These are phyloP conservation scores for Ettlia oleoabundans DNA, from an alignment of 139 green algal genomes.

Conservation along the genomic window DNA sequence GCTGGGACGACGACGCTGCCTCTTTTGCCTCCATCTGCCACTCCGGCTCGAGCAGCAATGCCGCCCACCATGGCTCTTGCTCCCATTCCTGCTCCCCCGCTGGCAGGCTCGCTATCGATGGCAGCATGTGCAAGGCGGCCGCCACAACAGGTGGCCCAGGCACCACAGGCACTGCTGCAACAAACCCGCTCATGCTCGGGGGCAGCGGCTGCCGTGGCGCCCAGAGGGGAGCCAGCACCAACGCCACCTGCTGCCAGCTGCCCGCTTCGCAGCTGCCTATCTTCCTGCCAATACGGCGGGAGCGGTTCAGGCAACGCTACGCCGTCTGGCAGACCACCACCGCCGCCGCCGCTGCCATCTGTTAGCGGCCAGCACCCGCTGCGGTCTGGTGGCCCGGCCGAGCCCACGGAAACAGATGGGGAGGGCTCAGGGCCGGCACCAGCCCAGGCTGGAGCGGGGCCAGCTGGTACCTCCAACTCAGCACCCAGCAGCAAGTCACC, in stretches of 20 bases:
- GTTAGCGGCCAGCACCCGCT: neutral
- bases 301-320: no score
- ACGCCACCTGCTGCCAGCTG: neutral
- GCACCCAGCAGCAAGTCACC: neutral
- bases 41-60: neutral
- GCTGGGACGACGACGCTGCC: no score
- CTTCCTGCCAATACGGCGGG: neutral
- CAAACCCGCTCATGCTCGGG: constrained; percentile 8
- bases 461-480: no score
- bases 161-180: constrained; percentile 1
- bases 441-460: no score
- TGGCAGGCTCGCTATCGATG: neutral
- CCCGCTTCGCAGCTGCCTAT: neutral
- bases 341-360: neutral
- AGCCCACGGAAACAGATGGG: neutral
- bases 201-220: neutral
- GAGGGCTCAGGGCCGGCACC: no score
- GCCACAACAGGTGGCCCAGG: constrained; percentile 3
- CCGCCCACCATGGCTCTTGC: neutral
- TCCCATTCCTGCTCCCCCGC: neutral
- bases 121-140: neutral
- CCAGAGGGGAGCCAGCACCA: neutral
- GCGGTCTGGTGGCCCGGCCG: neutral
- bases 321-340: neutral
- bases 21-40: no score